Evolutionary conservation across 1,139 yeast species (phyloP).

Genomic region (Pichia sp.): DNA sequence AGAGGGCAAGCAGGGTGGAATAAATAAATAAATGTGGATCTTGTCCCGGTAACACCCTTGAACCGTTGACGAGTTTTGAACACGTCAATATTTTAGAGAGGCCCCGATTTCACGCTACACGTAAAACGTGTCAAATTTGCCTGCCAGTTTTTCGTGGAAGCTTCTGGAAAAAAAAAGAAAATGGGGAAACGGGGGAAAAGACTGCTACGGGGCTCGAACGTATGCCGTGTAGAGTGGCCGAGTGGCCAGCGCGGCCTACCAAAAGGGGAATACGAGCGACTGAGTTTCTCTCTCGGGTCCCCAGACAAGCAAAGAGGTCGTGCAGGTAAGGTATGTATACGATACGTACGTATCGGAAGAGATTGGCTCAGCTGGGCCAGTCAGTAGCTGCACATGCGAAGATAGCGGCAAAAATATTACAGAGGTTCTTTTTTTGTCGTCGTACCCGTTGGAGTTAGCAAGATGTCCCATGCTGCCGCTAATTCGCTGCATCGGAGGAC

Average conservation of each 20-base stretch:
- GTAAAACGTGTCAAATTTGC: conserved; percentile 4
- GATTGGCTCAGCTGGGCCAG: background rate
- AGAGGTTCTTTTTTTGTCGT: background rate
- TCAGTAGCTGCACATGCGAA: no score
- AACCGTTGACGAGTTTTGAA: background rate
- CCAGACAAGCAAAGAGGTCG: background rate
- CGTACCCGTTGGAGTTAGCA: background rate
- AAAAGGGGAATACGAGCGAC: background rate
- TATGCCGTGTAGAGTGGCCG: background rate
- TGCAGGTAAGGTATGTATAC: no score
- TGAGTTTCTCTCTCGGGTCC: background rate
- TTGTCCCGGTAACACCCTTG: background rate
- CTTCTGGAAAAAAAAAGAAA: background rate
- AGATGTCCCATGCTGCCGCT: background rate
- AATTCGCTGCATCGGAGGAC: background rate
- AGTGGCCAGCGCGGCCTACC: background rate
- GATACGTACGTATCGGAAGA: background rate
- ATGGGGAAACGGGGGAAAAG: background rate
- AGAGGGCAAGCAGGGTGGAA: background rate
- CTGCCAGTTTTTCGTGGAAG: background rate
- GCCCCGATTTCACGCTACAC: background rate
- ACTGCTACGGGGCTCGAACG: background rate
- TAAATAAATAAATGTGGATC: background rate
- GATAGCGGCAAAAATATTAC: no score
- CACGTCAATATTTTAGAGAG: conserved; percentile 4